Base-by-base conservation (phyloP, 257 asterid species). In the Solanum microdontum region DNA sequence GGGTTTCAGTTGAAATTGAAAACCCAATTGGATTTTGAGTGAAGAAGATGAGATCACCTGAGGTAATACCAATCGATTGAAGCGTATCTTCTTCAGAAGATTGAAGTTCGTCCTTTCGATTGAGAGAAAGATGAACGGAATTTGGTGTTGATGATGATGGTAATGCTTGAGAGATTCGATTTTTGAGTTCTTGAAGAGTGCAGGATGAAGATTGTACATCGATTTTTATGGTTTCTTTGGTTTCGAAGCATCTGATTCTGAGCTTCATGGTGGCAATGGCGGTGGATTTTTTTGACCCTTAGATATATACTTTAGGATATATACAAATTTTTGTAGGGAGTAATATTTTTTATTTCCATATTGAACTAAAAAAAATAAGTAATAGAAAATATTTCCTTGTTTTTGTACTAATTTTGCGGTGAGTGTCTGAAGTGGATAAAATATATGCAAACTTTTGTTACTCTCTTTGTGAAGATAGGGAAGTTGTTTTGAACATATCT, bases 121-220 rank as follows among this genome's bases (percentile, higher is more conserved):
- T 97, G n/a, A 94, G 97, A 24, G 99, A 96, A 2, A 97, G 93
- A 86, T 93, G 94, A 60, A 97, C 86, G 40, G 96, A 90, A 88
- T 88, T 91, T 7, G 66, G 24, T 55, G 93, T 64, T 2, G 91
- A 28, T 3, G 88, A 87, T 69, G 91, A 87, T 55, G 94, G 91
- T 11, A 95, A 91, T 51, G 88, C 23, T 69, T 90, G 91, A 30
- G 91, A 89, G 64, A 96, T 86, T 70, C 85, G 85, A 88, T 85
- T 89, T 64, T 90, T 93, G 90, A 96, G 91, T 69, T 91, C 93
- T 24, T 86, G 89, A 83, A 95, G 93, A 23, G 88, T 73, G 30
- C 91, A 89, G 62, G 93, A 94, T 1, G 94, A 80, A 72, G 45
- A 76, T 1, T 94, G 92, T 77, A 91, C 91, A 66, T 95, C 94